Evolutionary conservation across 139 green algal species (phyloP), one percentile per base, ranked within the genome.

Genomic region (Ulvella scutata): DNA sequence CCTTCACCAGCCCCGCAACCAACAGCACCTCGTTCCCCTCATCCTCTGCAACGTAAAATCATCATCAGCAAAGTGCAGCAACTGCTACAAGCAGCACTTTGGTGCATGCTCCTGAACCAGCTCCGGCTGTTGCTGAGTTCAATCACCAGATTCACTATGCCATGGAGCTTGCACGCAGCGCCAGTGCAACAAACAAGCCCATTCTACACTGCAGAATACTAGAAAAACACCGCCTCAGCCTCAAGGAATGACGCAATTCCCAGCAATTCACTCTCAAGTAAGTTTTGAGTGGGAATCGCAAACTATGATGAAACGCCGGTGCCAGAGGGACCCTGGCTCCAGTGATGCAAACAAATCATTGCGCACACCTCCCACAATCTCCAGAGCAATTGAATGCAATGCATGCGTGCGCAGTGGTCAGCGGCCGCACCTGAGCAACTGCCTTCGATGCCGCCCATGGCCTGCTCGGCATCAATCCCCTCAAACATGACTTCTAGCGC

Each of bases 401-500:
- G 3, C 85, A 79, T 23, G n/a, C n/a, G n/a, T n/a, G n/a, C n/a
- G n/a, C n/a, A n/a, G n/a, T n/a, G n/a, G n/a, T n/a, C n/a, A n/a
- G n/a, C n/a, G n/a, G n/a, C n/a, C n/a, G n/a, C n/a, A n/a, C n/a
- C n/a, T n/a, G n/a, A n/a, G n/a, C n/a, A n/a, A n/a, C n/a, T 1
- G 37, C 59, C 17, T 76, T 72, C 26, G 9, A 85, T 78, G 9
- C 61, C 29, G 2, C 72, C 85, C 17, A 83, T 33, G 26, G 79
- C 82, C 20, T 62, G 76, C 23, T 75, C 38, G 3, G 78, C 88
- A 34, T 93, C 82, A 34, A 91, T 83, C 3, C 91, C 91, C 81
- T 97, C 91, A 85, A 97, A 96, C 85, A 94, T 86, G 26, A 96
- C 77, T 82, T 97, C 91, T 73, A 97, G 79, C 28, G 90, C 87